phyloP scores from a whole-genome alignment of 176 grass and related monocot genomes.

The Bothriochloa decipiens region DNA sequence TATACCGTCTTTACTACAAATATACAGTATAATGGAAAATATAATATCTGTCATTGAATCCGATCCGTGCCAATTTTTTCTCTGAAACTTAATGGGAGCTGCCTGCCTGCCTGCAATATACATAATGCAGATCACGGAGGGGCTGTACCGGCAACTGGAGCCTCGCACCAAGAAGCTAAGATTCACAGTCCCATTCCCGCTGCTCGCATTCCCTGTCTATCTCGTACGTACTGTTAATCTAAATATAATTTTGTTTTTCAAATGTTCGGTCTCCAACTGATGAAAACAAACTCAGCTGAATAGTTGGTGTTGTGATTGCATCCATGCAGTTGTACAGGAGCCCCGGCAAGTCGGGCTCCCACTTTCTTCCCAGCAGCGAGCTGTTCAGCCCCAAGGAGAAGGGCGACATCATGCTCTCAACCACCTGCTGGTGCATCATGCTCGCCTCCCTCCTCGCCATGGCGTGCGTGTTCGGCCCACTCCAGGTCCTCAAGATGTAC shows the following conservation, averaged over 20 bases:
- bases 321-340: conserved; percentile 63
- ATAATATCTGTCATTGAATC: too few relatives aligned
- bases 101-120: too few relatives aligned
- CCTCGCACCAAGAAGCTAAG: conserved; percentile 56
- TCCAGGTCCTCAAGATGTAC: conserved; percentile 65
- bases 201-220: conserved; percentile 83
- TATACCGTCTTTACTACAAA: too few relatives aligned
- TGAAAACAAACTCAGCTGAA: too few relatives aligned
- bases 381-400: conserved; percentile 70
- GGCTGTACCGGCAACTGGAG: conserved; percentile 54
- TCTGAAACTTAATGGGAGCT: too few relatives aligned
- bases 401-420: conserved; percentile 61
- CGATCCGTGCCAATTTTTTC: too few relatives aligned
- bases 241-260: not conserved
- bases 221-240: conserved; percentile 52
- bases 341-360: conserved; percentile 75
- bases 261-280: too few relatives aligned
- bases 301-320: too few relatives aligned
- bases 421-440: conserved; percentile 74
- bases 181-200: conserved; percentile 62
- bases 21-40: too few relatives aligned
- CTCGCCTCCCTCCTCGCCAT: conserved; percentile 54
- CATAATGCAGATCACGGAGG: conserved; percentile 65
- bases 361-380: conserved; percentile 72
- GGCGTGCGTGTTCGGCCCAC: conserved; percentile 40